These are phyloP conservation scores for Zymoseptoria tritici DNA, from an alignment of 2,329 filamentous ascomycete genomes.

Conservation along the genomic window DNA sequence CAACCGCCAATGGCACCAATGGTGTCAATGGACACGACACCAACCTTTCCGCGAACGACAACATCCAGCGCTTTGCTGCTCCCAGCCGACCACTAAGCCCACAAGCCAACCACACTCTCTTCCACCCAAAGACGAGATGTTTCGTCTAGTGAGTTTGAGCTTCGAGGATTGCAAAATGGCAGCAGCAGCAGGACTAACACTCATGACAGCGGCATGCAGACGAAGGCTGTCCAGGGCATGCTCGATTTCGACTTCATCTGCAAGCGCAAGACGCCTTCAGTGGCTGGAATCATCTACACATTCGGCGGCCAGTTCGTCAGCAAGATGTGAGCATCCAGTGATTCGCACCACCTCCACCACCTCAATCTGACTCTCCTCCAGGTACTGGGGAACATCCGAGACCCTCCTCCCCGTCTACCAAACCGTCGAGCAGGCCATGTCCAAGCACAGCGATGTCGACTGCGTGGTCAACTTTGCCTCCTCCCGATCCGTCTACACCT, in stretches of 20 bases:
- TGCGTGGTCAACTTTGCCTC: constrained; percentile 99
- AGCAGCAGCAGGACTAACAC: constrained; percentile 23
- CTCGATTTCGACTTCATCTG: constrained; percentile 99
- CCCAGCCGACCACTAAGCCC: constrained; percentile 90
- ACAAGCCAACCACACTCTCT: constrained; percentile 78
- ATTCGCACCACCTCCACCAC: constrained; percentile 4
- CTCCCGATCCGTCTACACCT: constrained; percentile 95
- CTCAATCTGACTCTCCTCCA: constrained; percentile 20
- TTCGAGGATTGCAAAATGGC: background rate
- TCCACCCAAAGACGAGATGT: constrained; percentile 99
- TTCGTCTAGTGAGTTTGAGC: constrained; percentile 73
- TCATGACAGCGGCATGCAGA: constrained; percentile 71
- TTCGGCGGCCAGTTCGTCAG: constrained; percentile 99
- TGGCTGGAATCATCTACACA: constrained; percentile 99
- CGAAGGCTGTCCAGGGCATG: constrained; percentile 58
- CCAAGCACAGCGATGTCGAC: constrained; percentile 95
- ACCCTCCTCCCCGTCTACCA: constrained; percentile 98
- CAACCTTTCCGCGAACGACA: constrained; percentile 78
- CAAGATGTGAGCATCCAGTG: constrained; percentile 65
- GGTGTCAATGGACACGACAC: constrained; percentile 25
- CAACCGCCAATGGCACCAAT: constrained; percentile 27
- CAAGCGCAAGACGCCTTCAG: constrained; percentile 93
- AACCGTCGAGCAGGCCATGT: constrained; percentile 80
- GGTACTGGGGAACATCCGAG: constrained; percentile 99
- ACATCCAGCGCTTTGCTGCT: constrained; percentile 92